phyloP scores from a whole-genome alignment of 805 yeast species.

The Candida mattraensis region DNA sequence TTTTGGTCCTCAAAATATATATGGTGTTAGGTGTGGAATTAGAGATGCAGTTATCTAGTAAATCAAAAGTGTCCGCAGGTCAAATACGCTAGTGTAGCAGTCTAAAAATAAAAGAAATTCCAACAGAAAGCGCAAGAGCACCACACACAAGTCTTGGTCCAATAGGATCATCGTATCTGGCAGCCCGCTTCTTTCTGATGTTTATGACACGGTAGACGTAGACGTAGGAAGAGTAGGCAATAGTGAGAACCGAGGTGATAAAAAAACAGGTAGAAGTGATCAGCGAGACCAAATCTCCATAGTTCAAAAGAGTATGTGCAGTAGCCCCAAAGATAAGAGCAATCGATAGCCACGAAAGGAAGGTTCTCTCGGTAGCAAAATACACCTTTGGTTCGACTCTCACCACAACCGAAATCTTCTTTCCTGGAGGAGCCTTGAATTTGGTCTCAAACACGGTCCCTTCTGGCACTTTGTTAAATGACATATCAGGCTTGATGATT shows the following conservation, averaged over 20 bases:
- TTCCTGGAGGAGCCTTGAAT: conserved; percentile 81
- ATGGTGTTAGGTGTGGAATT: no score
- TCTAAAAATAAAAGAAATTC: conserved; percentile 58
- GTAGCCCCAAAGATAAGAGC: conserved; percentile 86
- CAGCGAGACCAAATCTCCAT: conserved; percentile 74
- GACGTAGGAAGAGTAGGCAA: conserved; percentile 67
- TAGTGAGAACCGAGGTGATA: conserved; percentile 71
- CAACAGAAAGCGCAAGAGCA: conserved; percentile 68
- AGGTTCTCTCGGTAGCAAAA: conserved; percentile 96
- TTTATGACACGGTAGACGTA: conserved; percentile 81
- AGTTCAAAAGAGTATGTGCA: conserved; percentile 81
- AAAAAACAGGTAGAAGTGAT: conserved; percentile 87
- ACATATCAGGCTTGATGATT: conserved; percentile 38
- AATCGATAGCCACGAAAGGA: conserved; percentile 89
- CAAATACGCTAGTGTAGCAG: conserved; percentile 29
- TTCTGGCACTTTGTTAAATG: conserved; percentile 58
- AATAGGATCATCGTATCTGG: conserved; percentile 78
- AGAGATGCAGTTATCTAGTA: no score
- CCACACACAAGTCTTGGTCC: conserved; percentile 86
- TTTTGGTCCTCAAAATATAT: no score
- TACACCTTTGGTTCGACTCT: conserved; percentile 99
- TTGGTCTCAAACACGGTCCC: conserved; percentile 63
- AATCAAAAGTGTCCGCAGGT: no score
- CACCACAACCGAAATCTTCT: conserved; percentile 86
- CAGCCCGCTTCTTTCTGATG: conserved; percentile 80